These are phyloP conservation scores for Bipolaris bicolor DNA, from an alignment of 2,329 filamentous ascomycete genomes.

Conservation along the genomic window DNA sequence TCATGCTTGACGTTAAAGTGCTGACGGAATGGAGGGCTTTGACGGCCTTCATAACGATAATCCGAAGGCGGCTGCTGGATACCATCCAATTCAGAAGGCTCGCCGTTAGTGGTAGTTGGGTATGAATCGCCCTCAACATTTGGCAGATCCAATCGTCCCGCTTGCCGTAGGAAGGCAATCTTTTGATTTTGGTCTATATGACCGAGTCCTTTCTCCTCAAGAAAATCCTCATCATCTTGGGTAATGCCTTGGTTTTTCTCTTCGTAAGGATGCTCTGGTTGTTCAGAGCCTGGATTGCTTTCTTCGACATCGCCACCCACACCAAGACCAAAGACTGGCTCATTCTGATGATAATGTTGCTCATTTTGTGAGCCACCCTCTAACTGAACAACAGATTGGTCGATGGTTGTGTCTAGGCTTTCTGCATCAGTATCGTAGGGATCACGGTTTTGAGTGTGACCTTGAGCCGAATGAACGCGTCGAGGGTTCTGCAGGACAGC, in stretches of 20 bases:
- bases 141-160: conserved; percentile 6
- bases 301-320: conserved; percentile 16
- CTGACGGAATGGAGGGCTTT: conserved; percentile 17
- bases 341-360: conserved; percentile 13
- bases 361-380: conserved; percentile 23
- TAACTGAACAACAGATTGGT: conserved; percentile 28
- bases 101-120: conserved; percentile 46
- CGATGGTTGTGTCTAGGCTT: conserved; percentile 45
- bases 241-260: conserved; percentile 4
- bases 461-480: conserved; percentile 21
- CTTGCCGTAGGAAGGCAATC: conserved; percentile 6
- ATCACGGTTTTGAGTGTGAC: conserved; percentile 25
- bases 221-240: not conserved
- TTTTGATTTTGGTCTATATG: conserved; percentile 9
- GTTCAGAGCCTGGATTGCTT: not conserved
- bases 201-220: conserved; percentile 3
- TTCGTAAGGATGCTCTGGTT: not conserved
- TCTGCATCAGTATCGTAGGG: conserved; percentile 48
- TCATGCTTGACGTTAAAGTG: conserved; percentile 15
- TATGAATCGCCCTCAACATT: conserved; percentile 44
- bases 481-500: conserved; percentile 22
- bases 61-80: conserved; percentile 18
- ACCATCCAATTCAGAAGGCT: conserved; percentile 23
- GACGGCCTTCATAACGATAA: conserved; percentile 5
- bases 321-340: conserved; percentile 13